Percentiles rank a stretch among this genome's conserved stretches.
Evolutionary conservation across 2,329 filamentous ascomycete species (phyloP).

Genomic region (Xylariomycetidae sp.): DNA sequence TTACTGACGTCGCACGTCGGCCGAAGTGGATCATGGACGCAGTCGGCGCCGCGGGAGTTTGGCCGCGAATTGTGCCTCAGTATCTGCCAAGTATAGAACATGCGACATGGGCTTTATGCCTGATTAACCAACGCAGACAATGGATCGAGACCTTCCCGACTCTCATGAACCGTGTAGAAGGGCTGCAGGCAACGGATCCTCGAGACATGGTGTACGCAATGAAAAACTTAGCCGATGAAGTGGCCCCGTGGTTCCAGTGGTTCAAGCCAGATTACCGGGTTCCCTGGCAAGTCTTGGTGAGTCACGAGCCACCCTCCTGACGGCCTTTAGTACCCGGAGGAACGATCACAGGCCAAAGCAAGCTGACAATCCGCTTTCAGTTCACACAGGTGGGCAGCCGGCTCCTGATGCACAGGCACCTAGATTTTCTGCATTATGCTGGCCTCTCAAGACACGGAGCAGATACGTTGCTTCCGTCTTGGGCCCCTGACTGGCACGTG

Average conservation of each 20-base stretch:
- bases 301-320: background rate
- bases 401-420: constrained; percentile 10
- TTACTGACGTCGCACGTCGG: too few species aligned
- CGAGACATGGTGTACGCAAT: constrained; percentile 18
- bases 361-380: constrained; percentile 3
- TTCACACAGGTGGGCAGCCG: constrained; percentile 14
- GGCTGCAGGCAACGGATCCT: constrained; percentile 19
- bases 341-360: too few species aligned
- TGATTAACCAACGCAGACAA: too few species aligned
- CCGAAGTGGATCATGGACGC: too few species aligned
- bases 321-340: background rate
- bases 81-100: too few species aligned
- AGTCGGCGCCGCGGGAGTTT: too few species aligned
- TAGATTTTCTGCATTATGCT: constrained; percentile 13
- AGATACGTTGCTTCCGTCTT: constrained; percentile 14
- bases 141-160: too few species aligned
- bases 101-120: too few species aligned
- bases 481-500: constrained; percentile 17
- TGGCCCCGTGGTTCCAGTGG: constrained; percentile 16
- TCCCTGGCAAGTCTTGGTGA: constrained; percentile 17
- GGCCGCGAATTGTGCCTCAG: too few species aligned
- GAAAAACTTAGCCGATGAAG: constrained; percentile 13
- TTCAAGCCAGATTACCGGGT: constrained; percentile 17
- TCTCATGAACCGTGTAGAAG: too few species aligned
- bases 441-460: constrained; percentile 11